Percentiles rank a stretch among this genome's conserved stretches.
Conservation (phyloP, 495 filamentous ascomycete genomes). For the Pyrenula aspistea region DNA sequence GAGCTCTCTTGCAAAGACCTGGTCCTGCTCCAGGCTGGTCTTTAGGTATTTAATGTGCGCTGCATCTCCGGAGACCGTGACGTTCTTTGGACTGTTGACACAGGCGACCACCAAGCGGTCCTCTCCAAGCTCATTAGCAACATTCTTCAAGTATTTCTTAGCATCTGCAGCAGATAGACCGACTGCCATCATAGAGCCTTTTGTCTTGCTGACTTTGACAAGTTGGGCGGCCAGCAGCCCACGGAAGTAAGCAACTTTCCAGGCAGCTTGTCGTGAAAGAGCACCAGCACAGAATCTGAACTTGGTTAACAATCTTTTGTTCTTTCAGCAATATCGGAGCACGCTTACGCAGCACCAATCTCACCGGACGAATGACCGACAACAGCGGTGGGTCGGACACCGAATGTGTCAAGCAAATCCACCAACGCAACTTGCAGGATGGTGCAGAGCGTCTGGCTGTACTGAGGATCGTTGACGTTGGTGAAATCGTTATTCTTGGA, state of each 20-base stretch:
- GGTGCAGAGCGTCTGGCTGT: conserved; percentile 6
- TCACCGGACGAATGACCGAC: conserved; percentile 31
- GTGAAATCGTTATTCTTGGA: neutral
- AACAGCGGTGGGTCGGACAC: conserved; percentile 14
- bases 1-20: conserved; percentile 32
- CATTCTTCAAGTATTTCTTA: conserved; percentile 11
- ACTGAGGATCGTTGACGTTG: conserved; percentile 3
- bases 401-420: conserved; percentile 17
- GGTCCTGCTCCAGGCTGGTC: conserved; percentile 3
- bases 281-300: conserved; percentile 3
- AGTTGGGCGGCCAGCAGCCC: conserved; percentile 1
- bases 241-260: conserved; percentile 2
- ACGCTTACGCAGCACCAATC: conserved; percentile 21
- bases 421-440: conserved; percentile 20
- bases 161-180: conserved; percentile 23
- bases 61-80: conserved; percentile 4
- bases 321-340: conserved; percentile 2
- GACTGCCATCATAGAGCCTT: conserved; percentile 7
- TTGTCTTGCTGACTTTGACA: neutral
- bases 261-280: neutral
- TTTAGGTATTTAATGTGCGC: conserved; percentile 3
- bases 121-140: neutral
- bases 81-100: conserved; percentile 5
- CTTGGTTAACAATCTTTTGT: conserved; percentile 10
- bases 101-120: neutral